Evolutionary conservation across 345 rosid species (phyloP).

Genomic region (Aegle marmelos): DNA sequence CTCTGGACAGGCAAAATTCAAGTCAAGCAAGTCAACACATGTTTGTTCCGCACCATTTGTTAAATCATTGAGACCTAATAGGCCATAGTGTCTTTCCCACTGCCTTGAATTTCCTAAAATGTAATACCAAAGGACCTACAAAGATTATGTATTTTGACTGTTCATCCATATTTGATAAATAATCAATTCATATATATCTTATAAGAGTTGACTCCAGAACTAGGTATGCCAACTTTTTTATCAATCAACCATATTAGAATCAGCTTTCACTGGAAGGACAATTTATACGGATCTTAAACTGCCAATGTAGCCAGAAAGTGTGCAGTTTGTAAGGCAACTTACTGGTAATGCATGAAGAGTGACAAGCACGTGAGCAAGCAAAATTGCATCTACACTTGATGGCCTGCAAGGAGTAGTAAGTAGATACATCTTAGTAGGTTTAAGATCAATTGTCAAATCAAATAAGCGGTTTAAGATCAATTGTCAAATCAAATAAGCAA

Average conservation of each 20-base stretch:
- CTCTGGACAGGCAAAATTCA: not conserved
- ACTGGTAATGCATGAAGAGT: conserved; percentile 79
- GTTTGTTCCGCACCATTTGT: not conserved
- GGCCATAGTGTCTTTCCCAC: not conserved
- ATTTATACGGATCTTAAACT: not conserved
- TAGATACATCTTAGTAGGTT: not conserved
- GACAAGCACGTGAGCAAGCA: conserved; percentile 68
- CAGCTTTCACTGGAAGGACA: not conserved
- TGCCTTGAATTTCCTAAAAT: not conserved
- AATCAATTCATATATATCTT: not conserved
- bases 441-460: not conserved
- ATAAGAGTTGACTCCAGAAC: not conserved
- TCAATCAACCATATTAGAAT: not conserved
- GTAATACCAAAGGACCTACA: not conserved
- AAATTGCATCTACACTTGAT: conserved; percentile 80
- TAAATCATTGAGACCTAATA: not conserved
- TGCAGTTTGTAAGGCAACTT: conserved; percentile 32
- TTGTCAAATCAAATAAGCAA: not conserved
- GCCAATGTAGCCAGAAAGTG: not conserved
- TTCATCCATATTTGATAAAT: not conserved
- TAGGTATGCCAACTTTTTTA: not conserved
- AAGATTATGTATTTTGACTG: not conserved
- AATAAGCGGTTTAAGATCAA: not conserved
- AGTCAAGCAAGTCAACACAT: not conserved
- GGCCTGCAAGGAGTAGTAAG: conserved; percentile 49